phyloP scores from a whole-genome alignment of 768 basidiomycete genomes.

The Phlebiopsis gigantea region DNA sequence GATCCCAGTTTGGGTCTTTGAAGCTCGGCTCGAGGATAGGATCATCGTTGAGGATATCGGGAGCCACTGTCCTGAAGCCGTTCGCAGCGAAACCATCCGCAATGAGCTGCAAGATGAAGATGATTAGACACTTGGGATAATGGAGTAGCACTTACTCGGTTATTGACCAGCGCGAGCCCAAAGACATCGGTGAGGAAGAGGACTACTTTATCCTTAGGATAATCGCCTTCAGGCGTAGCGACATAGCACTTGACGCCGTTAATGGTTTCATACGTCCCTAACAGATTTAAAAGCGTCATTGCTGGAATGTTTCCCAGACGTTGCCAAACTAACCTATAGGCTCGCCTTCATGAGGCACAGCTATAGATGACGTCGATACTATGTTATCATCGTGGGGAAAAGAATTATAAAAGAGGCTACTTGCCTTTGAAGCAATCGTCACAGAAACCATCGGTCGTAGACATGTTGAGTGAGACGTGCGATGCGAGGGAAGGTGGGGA shows the following conservation, averaged over 20 bases:
- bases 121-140: too few species aligned
- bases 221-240: conserved; percentile 32
- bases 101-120: conserved; percentile 19
- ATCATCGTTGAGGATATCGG: conserved; percentile 30
- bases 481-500: too few species aligned
- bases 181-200: conserved; percentile 37
- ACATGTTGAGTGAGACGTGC: neutral
- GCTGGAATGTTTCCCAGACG: neutral
- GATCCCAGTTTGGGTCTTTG: conserved; percentile 20
- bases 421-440: conserved; percentile 4
- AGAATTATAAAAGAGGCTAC: neutral
- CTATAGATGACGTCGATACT: neutral
- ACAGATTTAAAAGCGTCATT: neutral
- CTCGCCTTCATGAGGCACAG: conserved; percentile 18
- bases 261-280: conserved; percentile 32
- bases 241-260: conserved; percentile 35
- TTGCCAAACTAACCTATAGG: conserved; percentile 11
- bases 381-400: neutral
- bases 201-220: conserved; percentile 35
- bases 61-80: conserved; percentile 32
- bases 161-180: conserved; percentile 31
- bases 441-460: conserved; percentile 5
- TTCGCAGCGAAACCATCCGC: conserved; percentile 39
- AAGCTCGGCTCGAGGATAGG: neutral
- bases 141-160: conserved; percentile 16